Conservation (phyloP, 352 stramenopile species). For the Peronospora tabacina region DNA sequence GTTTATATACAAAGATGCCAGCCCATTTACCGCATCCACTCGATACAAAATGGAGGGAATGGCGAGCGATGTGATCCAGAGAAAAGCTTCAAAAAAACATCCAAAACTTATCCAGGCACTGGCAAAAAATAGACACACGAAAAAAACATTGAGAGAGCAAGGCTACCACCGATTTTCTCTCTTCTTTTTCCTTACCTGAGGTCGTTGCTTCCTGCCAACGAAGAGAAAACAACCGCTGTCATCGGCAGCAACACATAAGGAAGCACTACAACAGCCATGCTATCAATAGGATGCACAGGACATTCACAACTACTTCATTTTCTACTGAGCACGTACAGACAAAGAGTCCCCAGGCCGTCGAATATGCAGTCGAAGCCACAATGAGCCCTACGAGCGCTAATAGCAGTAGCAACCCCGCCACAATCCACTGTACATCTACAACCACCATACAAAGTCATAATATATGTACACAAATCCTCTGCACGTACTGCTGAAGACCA, state of each 20-base stretch:
- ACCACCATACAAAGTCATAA: slow-evolving; percentile 2
- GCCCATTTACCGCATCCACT: slow-evolving; percentile 45
- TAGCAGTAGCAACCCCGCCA: slow-evolving; percentile 45
- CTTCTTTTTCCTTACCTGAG: slow-evolving; percentile 27
- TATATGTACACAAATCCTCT: not conserved
- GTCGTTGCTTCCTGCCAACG: slow-evolving; percentile 42
- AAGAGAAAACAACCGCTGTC: slow-evolving; percentile 48
- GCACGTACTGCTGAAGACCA: not conserved
- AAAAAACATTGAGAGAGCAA: slow-evolving; percentile 1
- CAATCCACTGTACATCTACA: slow-evolving; percentile 31
- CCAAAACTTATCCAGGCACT: slow-evolving; percentile 55
- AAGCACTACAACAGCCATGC: slow-evolving; percentile 33
- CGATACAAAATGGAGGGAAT: slow-evolving; percentile 59
- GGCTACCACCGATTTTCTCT: not conserved
- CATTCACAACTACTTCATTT: not conserved
- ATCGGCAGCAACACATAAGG: slow-evolving; percentile 58
- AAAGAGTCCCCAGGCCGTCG: slow-evolving; percentile 60
- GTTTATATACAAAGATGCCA: not conserved
- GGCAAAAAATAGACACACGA: not conserved
- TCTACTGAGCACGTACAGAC: slow-evolving; percentile 30
- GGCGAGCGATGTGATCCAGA: slow-evolving; percentile 56
- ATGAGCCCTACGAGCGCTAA: slow-evolving; percentile 50
- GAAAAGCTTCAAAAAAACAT: slow-evolving; percentile 67
- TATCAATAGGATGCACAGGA: not conserved
- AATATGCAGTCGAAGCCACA: slow-evolving; percentile 49